Conservation (phyloP, 768 basidiomycete genomes). For the Neoboletus brunneissimus region DNA sequence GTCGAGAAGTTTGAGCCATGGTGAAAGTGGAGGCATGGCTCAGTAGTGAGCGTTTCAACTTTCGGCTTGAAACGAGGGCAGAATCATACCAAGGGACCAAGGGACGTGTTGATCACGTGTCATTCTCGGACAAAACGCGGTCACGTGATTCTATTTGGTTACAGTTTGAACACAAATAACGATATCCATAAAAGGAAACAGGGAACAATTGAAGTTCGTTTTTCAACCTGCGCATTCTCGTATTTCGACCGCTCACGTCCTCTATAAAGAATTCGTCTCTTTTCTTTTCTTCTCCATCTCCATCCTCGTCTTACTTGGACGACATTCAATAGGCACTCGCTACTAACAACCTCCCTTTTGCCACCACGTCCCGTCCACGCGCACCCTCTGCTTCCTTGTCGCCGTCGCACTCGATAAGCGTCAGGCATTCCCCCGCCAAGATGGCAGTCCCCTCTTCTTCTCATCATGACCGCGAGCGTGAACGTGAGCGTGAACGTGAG, state of each 20-base stretch:
- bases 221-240: conserved; percentile 28
- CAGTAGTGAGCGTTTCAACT: not conserved
- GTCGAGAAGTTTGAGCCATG: conserved; percentile 33
- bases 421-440: conserved; percentile 45
- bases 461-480: conserved; percentile 60
- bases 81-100: too few species aligned
- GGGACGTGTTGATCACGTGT: conserved; percentile 5
- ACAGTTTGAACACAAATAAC: conserved; percentile 29
- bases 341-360: conserved; percentile 22
- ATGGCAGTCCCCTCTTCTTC: conserved; percentile 89
- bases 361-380: conserved; percentile 67
- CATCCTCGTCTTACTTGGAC: conserved; percentile 19
- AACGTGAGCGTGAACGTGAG: conserved; percentile 47
- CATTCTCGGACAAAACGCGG: conserved; percentile 23
- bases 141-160: conserved; percentile 35
- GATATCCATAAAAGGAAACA: conserved; percentile 22
- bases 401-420: conserved; percentile 61
- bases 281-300: conserved; percentile 12
- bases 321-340: not conserved
- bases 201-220: conserved; percentile 27
- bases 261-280: conserved; percentile 12
- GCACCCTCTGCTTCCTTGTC: conserved; percentile 70
- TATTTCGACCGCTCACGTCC: not conserved
- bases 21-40: conserved; percentile 11
- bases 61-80: not conserved